Conservation (phyloP, 1,284 basidiomycete species). For the Cryptococcus sp. region DNA sequence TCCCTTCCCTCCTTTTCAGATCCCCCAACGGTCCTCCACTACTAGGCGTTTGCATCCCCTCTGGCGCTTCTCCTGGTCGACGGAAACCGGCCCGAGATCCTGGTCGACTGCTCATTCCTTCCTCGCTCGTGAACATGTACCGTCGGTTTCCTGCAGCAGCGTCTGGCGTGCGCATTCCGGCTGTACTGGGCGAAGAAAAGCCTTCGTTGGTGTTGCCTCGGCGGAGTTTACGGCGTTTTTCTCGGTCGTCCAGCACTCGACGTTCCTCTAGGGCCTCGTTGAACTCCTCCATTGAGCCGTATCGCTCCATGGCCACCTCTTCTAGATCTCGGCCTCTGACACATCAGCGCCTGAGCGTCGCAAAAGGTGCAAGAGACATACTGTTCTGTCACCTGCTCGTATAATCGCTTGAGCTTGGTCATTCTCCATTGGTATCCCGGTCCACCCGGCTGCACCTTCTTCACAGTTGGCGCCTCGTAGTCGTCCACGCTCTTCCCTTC, state of each 20-base stretch:
- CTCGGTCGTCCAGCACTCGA: constrained; percentile 73
- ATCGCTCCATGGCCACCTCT: constrained; percentile 81
- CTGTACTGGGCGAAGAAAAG: constrained; percentile 58
- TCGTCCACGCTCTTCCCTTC: constrained; percentile 58
- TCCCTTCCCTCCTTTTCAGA: constrained; percentile 27
- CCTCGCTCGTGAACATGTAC: constrained; percentile 44
- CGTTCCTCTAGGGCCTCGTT: constrained; percentile 82
- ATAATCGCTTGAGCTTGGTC: constrained; percentile 87
- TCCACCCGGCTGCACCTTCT: constrained; percentile 64
- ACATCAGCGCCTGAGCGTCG: constrained; percentile 1
- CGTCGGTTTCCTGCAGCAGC: constrained; percentile 42
- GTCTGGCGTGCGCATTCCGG: constrained; percentile 44
- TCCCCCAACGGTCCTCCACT: constrained; percentile 31
- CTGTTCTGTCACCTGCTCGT: constrained; percentile 85
- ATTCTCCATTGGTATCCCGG: constrained; percentile 95
- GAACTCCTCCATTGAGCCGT: constrained; percentile 76
- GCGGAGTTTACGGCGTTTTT: constrained; percentile 53
- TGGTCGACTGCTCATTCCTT: constrained; percentile 41
- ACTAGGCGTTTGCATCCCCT: constrained; percentile 47
- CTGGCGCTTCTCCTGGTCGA: constrained; percentile 59
- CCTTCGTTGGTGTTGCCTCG: constrained; percentile 32
- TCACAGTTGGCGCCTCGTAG: constrained; percentile 52
- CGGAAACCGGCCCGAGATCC: constrained; percentile 72
- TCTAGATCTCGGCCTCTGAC: constrained; percentile 57
- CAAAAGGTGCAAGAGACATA: constrained; percentile 7